phyloP scores from a whole-genome alignment of 805 yeast species.

The Metschnikowia chrysomelidarum region DNA sequence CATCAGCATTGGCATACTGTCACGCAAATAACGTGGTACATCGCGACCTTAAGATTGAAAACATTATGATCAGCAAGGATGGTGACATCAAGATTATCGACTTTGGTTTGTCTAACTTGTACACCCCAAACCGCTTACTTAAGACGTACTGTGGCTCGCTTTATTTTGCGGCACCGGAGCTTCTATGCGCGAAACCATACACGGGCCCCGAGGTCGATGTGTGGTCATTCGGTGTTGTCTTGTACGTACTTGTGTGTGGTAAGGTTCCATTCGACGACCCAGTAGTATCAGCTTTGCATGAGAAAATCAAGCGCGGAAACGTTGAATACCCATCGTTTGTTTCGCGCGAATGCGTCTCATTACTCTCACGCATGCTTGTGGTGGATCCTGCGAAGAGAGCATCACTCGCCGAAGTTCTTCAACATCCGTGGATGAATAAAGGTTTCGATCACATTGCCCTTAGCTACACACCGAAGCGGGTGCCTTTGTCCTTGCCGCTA shows the following conservation, averaged over 20 bases:
- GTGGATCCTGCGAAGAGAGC: conserved; percentile 87
- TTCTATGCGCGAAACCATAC: conserved; percentile 88
- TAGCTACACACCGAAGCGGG: conserved; percentile 71
- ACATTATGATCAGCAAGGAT: conserved; percentile 87
- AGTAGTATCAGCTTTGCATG: conserved; percentile 86
- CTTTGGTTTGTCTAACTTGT: conserved; percentile 91
- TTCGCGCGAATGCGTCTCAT: conserved; percentile 74
- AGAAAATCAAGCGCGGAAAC: conserved; percentile 86
- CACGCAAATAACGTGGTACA: conserved; percentile 95
- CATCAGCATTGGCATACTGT: conserved; percentile 88
- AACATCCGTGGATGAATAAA: conserved; percentile 93
- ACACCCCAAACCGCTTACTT: conserved; percentile 64
- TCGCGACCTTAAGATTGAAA: conserved; percentile 94
- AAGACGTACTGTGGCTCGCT: conserved; percentile 96
- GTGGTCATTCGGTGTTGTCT: conserved; percentile 97
- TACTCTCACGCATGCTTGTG: conserved; percentile 84
- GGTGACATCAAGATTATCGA: conserved; percentile 96
- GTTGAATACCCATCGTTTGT: conserved; percentile 88
- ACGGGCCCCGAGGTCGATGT: conserved; percentile 96
- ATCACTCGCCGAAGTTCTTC: conserved; percentile 68
- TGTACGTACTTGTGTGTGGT: conserved; percentile 94
- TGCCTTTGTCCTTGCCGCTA: conserved; percentile 70
- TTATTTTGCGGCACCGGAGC: conserved; percentile 98
- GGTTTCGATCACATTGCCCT: conserved; percentile 77
- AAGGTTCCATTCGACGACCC: conserved; percentile 98